Evolutionary conservation across 345 rosid species (phyloP).

Genomic region (Noccaea caerulescens): DNA sequence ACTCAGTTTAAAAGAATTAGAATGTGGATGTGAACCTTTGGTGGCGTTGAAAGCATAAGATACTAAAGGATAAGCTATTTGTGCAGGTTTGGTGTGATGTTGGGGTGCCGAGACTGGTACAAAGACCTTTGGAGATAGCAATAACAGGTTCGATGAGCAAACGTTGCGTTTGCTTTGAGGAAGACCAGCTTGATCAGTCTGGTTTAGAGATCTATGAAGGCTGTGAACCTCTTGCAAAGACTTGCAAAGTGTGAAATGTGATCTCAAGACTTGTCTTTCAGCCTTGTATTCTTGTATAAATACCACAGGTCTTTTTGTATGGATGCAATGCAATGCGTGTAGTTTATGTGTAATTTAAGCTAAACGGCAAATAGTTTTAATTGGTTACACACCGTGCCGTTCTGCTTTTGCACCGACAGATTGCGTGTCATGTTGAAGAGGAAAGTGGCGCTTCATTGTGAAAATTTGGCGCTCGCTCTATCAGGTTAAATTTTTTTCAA

Average conservation of each 20-base stretch:
- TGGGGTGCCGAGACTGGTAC: conserved; percentile 86
- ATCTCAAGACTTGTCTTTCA: not conserved
- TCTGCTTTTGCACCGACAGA: not conserved
- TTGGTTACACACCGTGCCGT: conserved; percentile 22
- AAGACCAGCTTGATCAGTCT: conserved; percentile 65
- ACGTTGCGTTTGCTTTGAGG: conserved; percentile 84
- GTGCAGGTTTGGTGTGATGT: conserved; percentile 91
- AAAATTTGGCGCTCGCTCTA: conserved; percentile 36
- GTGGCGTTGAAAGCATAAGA: not conserved
- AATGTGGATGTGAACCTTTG: not conserved
- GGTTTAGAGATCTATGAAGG: conserved; percentile 82
- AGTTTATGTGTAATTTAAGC: conserved; percentile 13
- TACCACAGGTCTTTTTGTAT: conserved; percentile 12
- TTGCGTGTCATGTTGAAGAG: conserved; percentile 15
- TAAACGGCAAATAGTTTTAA: conserved; percentile 5
- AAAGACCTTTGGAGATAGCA: conserved; percentile 89
- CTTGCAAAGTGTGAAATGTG: conserved; percentile 55
- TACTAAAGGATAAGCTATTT: conserved; percentile 1
- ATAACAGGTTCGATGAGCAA: conserved; percentile 88
- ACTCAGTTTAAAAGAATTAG: not conserved
- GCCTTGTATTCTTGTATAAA: conserved; percentile 29
- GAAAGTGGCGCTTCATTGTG: conserved; percentile 13
- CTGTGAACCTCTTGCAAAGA: conserved; percentile 70
- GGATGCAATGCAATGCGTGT: conserved; percentile 18
- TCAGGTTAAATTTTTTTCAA: conserved; percentile 29